Conservation (phyloP, 352 stramenopile species). For the Globisporangium ultimum region DNA sequence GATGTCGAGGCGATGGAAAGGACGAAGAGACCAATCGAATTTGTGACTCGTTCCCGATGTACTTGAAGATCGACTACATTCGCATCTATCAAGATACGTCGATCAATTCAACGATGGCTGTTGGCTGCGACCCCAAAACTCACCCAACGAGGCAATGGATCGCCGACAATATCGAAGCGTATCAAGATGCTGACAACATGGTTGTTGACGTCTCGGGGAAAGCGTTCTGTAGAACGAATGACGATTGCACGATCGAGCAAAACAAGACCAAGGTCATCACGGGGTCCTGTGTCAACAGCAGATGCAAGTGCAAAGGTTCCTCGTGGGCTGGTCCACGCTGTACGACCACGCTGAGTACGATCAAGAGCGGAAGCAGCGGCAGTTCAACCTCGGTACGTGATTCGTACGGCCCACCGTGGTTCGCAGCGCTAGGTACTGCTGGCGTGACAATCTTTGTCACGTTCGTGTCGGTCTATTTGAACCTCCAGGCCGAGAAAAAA, state of each 20-base stretch:
- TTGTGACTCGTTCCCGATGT: conserved; percentile 45
- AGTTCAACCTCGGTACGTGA: background rate
- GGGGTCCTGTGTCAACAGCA: conserved; percentile 24
- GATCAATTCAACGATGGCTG: conserved; percentile 16
- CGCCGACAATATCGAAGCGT: conserved; percentile 24
- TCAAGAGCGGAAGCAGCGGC: background rate
- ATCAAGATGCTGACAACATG: conserved; percentile 24
- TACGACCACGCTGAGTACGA: conserved; percentile 9
- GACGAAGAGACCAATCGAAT: conserved; percentile 29
- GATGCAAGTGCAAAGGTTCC: conserved; percentile 25
- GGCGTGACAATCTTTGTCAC: conserved; percentile 5
- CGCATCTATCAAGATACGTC: conserved; percentile 71
- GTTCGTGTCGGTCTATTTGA: background rate
- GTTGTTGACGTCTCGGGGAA: conserved; percentile 19
- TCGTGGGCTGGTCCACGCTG: conserved; percentile 36
- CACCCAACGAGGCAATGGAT: conserved; percentile 37
- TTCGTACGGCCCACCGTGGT: conserved; percentile 5
- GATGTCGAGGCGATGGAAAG: conserved; percentile 25
- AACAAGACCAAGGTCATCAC: conserved; percentile 21
- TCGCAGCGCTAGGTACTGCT: conserved; percentile 1
- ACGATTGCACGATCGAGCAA: conserved; percentile 29
- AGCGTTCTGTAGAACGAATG: conserved; percentile 22
- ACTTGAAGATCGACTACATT: conserved; percentile 83
- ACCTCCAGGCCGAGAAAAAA: background rate
- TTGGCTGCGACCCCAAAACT: conserved; percentile 30